Evolutionary conservation across 2,329 filamentous ascomycete species (phyloP).

Genomic region (Pseudocercospora fijiensis): DNA sequence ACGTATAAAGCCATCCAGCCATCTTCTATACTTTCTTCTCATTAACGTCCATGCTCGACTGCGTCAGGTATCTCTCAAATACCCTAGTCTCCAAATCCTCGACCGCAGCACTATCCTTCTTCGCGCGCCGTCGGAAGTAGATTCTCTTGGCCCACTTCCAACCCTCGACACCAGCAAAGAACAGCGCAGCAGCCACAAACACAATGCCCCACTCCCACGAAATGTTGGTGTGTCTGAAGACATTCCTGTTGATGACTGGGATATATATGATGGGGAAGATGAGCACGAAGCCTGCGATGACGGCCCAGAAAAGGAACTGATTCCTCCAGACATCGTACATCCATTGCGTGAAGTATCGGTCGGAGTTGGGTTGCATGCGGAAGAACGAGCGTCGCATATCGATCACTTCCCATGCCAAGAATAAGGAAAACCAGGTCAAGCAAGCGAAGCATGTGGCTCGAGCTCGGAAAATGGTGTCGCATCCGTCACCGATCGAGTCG

Average conservation of each 20-base stretch:
- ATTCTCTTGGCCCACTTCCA: slow-evolving; percentile 68
- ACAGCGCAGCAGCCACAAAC: slow-evolving; percentile 56
- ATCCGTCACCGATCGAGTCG: slow-evolving; percentile 53
- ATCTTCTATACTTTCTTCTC: slow-evolving; percentile 21
- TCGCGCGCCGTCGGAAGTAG: slow-evolving; percentile 24
- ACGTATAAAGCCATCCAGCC: background rate
- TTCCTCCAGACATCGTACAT: slow-evolving; percentile 68
- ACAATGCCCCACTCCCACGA: slow-evolving; percentile 70
- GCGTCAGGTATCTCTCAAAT: slow-evolving; percentile 30
- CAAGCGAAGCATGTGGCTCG: slow-evolving; percentile 72
- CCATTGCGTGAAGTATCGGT: slow-evolving; percentile 65
- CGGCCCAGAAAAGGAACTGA: slow-evolving; percentile 57
- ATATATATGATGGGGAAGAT: slow-evolving; percentile 60
- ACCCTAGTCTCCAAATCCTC: slow-evolving; percentile 26
- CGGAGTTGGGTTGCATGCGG: slow-evolving; percentile 65
- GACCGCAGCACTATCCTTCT: slow-evolving; percentile 14
- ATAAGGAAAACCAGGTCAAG: slow-evolving; percentile 73
- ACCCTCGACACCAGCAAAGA: slow-evolving; percentile 62
- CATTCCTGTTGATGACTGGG: slow-evolving; percentile 62
- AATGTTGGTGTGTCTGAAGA: slow-evolving; percentile 67
- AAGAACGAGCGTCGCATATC: slow-evolving; percentile 72
- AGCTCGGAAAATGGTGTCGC: slow-evolving; percentile 67
- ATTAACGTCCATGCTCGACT: slow-evolving; percentile 22
- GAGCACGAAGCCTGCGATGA: slow-evolving; percentile 47
- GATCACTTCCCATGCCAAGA: slow-evolving; percentile 77